A percentile compares a stretch with the other conserved stretches of the same genome.
Conservation (phyloP, 2,329 filamentous ascomycete species). For the Pyrenophora graminea region DNA sequence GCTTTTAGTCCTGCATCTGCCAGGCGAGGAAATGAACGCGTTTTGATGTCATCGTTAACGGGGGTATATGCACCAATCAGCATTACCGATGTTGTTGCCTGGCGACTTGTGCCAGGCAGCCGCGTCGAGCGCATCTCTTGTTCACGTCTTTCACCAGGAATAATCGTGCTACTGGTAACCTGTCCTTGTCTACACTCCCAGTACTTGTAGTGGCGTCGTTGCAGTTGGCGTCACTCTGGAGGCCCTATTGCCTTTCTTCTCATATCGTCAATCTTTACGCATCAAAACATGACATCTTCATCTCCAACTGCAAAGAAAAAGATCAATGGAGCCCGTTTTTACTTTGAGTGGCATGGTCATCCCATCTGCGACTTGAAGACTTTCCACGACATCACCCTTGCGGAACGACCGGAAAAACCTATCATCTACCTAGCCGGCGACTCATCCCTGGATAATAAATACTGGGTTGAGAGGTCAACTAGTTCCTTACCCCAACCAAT, state of each 20-base stretch:
- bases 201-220: no score
- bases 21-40: no score
- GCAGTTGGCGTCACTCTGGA: no score
- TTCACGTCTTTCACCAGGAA: no score
- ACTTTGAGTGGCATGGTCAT: conserved; percentile 43
- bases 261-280: not conserved
- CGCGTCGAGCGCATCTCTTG: no score
- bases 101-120: no score
- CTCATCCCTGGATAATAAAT: conserved; percentile 48
- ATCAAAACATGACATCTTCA: not conserved
- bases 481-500: conserved; percentile 12
- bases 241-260: no score
- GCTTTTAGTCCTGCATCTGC: no score
- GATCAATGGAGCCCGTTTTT: conserved; percentile 37
- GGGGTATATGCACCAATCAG: not conserved
- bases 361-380: conserved; percentile 34
- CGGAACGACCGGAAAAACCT: conserved; percentile 32
- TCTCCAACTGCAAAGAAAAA: not conserved
- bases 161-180: no score
- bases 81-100: not conserved
- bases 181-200: no score
- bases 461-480: conserved; percentile 34
- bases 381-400: conserved; percentile 29
- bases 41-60: conserved; percentile 1
- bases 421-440: conserved; percentile 46